Evolutionary conservation across 257 asterid genomes (phyloP), one percentile per base, ranked within the genome.

Genomic region (Salvia splendens): DNA sequence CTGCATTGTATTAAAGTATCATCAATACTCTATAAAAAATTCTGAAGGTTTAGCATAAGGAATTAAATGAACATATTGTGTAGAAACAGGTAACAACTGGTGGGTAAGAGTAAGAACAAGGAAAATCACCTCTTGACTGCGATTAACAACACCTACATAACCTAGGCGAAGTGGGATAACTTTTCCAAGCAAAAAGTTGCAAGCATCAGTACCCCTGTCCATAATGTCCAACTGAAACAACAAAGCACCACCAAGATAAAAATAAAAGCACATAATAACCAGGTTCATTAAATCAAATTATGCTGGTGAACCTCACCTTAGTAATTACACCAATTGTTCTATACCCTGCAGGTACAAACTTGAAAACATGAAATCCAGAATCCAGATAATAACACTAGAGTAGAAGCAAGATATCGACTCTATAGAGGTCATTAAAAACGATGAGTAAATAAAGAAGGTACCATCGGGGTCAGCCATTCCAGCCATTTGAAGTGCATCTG

Each of bases 401-500:
- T 64, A 14, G 65, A 47, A 66, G 36, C 61, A 70, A 43, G 8
- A 61, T 54, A 59, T 42, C 62, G 28, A 43, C 45, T 45, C 12
- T 55, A 24, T 3, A 57, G 5, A 62, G 28, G 43, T 67, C n/a
- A 59, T 48, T 52, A 43, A 43, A 50, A 16, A 12, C 12, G 20
- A 71, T 48, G 4, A 65, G 33, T 7, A 54, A n/a, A 35, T 52
- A 49, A 43, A 30, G 72, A 80, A 67, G 67, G 56, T 75, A 89
- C 99, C 99, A 77, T 87, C 97, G 50, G 97, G 97, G 76, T 94
- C 99, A 46, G 97, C 99, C 79, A 80, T 87, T 79, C 97, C 96
- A 65, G 99, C 96, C 87, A 94, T 94, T 79, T 94, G 99, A 71
- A 94, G 97, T 67, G 99, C 99, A 78, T 94, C 99, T 45, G 99